Conservation (phyloP, 2,329 filamentous ascomycete species). For the Trichocomaceae sp. region DNA sequence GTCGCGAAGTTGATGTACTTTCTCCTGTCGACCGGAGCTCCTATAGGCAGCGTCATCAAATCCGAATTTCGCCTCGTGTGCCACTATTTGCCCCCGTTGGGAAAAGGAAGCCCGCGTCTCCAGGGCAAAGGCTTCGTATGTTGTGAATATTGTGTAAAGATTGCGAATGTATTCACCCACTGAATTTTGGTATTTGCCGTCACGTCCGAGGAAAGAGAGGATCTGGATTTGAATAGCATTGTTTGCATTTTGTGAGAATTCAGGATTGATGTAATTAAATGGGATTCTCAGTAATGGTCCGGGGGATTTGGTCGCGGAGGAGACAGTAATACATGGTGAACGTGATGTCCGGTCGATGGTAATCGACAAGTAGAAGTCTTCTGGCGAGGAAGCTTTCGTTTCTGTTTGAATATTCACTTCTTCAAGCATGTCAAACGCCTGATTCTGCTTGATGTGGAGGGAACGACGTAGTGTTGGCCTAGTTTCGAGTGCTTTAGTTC, state of each 20-base stretch:
- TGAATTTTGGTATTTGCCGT: conserved; percentile 38
- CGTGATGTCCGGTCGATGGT: conserved; percentile 58
- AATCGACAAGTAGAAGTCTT: conserved; percentile 53
- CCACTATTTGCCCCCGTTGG: conserved; percentile 39
- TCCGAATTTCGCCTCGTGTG: conserved; percentile 52
- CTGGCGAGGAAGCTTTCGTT: conserved; percentile 29
- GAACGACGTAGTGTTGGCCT: conserved; percentile 39
- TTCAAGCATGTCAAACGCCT: conserved; percentile 52
- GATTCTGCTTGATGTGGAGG: conserved; percentile 50
- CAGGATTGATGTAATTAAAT: conserved; percentile 52
- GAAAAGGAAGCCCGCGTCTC: conserved; percentile 45
- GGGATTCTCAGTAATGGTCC: conserved; percentile 51
- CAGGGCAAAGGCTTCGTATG: conserved; percentile 60
- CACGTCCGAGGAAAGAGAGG: conserved; percentile 49
- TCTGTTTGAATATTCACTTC: conserved; percentile 43
- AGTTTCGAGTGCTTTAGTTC: conserved; percentile 7
- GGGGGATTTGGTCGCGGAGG: conserved; percentile 44
- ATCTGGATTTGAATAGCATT: conserved; percentile 33
- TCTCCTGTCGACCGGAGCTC: conserved; percentile 54
- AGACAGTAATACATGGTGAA: conserved; percentile 58
- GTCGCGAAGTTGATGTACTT: conserved; percentile 54
- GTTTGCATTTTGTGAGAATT: conserved; percentile 36
- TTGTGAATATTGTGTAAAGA: conserved; percentile 54
- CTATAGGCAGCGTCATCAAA: conserved; percentile 66
- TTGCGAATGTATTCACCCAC: conserved; percentile 46